Evolutionary conservation across 805 yeast genomes (phyloP), one percentile per base, ranked within the genome.

Genomic region (Allodekkera sacchari): DNA sequence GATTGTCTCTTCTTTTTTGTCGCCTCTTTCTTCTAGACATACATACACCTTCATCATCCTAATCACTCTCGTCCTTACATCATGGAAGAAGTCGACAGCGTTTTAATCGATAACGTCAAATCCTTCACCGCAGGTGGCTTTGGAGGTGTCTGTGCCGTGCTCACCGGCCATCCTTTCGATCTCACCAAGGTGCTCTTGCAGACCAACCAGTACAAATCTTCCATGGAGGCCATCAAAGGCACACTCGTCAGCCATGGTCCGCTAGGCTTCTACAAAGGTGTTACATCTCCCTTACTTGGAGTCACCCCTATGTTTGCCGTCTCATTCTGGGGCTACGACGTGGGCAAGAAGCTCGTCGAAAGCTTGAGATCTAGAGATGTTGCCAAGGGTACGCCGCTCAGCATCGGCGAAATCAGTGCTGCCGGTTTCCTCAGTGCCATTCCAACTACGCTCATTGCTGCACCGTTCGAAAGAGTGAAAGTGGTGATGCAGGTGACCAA

Each of bases 271-370:
- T 89, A 89, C 59, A 67, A 94, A 50, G 98, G 98, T 37, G 96
- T 92, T 20, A 66, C 83, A 9, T 95, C 97, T 10, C 98, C 98
- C 3, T 61, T 89, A 32, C 53, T 83, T n/a, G 98, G 98, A 16
- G 96, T 89, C 15, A 92, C 97, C 1, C 98, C 98, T 18, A 92
- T 89, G 83, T 92, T 92, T 64, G 97, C 97, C 2, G 92, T 92
- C 16, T 82, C 95, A 2, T 89, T 89, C 63, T 89, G 98, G 97
- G 97, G 97, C 50, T 89, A 92, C 57, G 96, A 87, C 51, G 66
- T 84, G 32, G 97, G 97, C 40, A 87, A 85, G 61, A 74, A 74
- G 41, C 36, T 89, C 3, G 94, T 88, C 3, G 45, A 71, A 1
- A 42, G 56, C 4, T 57, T 48, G 34, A 53, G 63, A 4, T 66